Percentiles rank a stretch among this genome's conserved stretches.
These are phyloP conservation scores for Maudiozyma humilis DNA, from an alignment of 1,139 yeast genomes.

Conservation along the genomic window DNA sequence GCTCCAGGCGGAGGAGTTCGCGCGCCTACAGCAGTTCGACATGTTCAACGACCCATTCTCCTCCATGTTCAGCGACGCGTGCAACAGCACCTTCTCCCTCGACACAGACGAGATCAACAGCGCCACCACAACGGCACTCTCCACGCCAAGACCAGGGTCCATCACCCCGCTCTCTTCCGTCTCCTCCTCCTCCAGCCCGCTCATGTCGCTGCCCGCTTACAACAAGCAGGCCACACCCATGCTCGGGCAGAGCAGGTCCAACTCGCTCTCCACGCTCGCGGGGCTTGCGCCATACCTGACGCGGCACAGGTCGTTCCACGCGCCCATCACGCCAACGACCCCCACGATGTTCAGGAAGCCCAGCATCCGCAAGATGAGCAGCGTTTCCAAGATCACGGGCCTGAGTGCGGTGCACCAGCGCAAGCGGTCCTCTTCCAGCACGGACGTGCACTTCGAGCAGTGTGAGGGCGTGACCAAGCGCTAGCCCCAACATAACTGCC, in stretches of 20 bases:
- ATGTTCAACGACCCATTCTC: constrained; percentile 10
- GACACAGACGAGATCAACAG: constrained; percentile 3
- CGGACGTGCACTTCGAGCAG: constrained; percentile 24
- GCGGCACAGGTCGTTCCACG: constrained; percentile 3
- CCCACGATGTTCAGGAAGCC: constrained; percentile 17
- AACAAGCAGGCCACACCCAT: constrained; percentile 2
- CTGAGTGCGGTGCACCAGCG: constrained; percentile 11
- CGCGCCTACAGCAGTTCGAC: constrained; percentile 15
- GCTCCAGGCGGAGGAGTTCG: constrained; percentile 18
- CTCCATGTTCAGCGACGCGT: constrained; percentile 1
- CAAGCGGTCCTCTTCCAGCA: constrained; percentile 23
- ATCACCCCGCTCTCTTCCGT: constrained; percentile 6
- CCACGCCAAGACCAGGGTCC: constrained; percentile 5
- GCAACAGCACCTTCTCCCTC: background rate
- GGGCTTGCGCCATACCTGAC: constrained; percentile 1
- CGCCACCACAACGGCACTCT: background rate
- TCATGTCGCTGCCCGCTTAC: background rate
- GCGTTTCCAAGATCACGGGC: constrained; percentile 7
- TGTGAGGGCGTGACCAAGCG: constrained; percentile 17
- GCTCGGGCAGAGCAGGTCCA: constrained; percentile 1
- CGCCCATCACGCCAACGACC: constrained; percentile 21
- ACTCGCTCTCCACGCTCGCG: constrained; percentile 3
- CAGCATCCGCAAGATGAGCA: constrained; percentile 3
- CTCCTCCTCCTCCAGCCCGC: constrained; percentile 7
- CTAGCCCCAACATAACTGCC: background rate